A percentile compares a stretch with the other conserved stretches of the same genome.
These are phyloP conservation scores for Teunomyces funiuensis DNA, from an alignment of 805 yeast genomes.

Conservation along the genomic window DNA sequence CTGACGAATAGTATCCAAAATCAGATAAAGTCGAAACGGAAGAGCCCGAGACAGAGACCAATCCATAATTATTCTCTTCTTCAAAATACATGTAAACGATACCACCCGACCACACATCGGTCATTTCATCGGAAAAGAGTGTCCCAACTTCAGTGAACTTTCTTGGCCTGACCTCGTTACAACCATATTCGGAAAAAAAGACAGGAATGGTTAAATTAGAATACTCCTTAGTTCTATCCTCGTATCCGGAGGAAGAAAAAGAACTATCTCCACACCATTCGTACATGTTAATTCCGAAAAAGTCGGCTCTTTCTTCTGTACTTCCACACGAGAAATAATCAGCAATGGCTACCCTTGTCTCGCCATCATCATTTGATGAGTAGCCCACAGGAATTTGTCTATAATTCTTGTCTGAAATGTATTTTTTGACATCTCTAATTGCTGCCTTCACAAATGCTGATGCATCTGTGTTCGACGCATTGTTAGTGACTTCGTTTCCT, in stretches of 20 bases:
- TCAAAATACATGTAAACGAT: slow-evolving; percentile 89
- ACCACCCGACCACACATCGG: slow-evolving; percentile 93
- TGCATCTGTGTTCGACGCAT: slow-evolving; percentile 76
- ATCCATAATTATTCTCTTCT: slow-evolving; percentile 80
- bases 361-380: slow-evolving; percentile 85
- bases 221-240: slow-evolving; percentile 70
- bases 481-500: slow-evolving; percentile 95
- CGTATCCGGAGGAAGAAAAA: slow-evolving; percentile 64
- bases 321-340: slow-evolving; percentile 85
- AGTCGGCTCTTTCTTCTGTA: slow-evolving; percentile 62
- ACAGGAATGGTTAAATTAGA: slow-evolving; percentile 72
- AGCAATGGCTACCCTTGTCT: slow-evolving; percentile 76
- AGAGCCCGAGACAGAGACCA: slow-evolving; percentile 51
- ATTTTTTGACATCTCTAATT: slow-evolving; percentile 79
- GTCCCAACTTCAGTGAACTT: slow-evolving; percentile 73
- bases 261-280: slow-evolving; percentile 79
- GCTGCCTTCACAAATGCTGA: slow-evolving; percentile 97
- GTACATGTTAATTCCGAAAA: slow-evolving; percentile 84
- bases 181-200: slow-evolving; percentile 88
- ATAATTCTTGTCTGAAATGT: slow-evolving; percentile 64
- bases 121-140: slow-evolving; percentile 67
- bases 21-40: slow-evolving; percentile 20
- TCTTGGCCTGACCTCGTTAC: slow-evolving; percentile 74
- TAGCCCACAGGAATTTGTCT: slow-evolving; percentile 91
- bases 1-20: slow-evolving; percentile 32